Evolutionary conservation across 2,329 filamentous ascomycete species (phyloP), one percentile per base, ranked within the genome.

Genomic region (Cladosporium phlei): DNA sequence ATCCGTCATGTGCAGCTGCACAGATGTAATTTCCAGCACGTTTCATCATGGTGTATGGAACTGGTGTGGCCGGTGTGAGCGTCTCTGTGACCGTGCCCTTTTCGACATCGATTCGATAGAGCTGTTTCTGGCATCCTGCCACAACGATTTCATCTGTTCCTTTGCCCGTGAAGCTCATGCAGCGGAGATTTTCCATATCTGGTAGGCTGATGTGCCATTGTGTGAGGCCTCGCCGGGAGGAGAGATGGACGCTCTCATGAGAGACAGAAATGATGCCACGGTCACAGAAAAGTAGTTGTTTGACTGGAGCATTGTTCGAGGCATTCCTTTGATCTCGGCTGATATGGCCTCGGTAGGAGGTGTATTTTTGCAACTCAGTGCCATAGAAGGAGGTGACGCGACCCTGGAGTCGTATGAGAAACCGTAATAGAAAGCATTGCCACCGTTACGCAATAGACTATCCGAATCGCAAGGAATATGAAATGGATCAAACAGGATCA

Each of bases 91-190:
- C 64, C 2, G 57, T 57, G 5, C 72, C 72, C 56, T 73, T 75
- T 29, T 83, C 80, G 37, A 84, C 71, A 57, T 85, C 82, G 44
- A 85, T 76, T 21, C 77, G 83, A 63, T 95, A 86, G 86, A 98
- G 95, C 39, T 78, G 78, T 46, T 85, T 79, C 67, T 98, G 93
- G 55, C 84, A 80, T 37, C 93, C 93, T 37, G 89, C 93, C 25
- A 91, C 86, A 16, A 98, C 72, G 48, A 98, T 83, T 61, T 95
- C 86, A 11, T 80, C 78, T 20, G 86, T 87, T 7, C 85, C 85
- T 61, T 89, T 89, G 21, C 87, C 89, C 1, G 88, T 94, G 63
- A 95, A 96, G 64, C 86, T 91, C 89, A 97, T 97, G 67, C 93
- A 97, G 57, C 82, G 81, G 54, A 98, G 72, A 61, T 96, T 88